Percentiles rank a stretch among this genome's conserved stretches.
Evolutionary conservation across 1,139 yeast genomes (phyloP).

Genomic region (Blastobotrys indianensis): DNA sequence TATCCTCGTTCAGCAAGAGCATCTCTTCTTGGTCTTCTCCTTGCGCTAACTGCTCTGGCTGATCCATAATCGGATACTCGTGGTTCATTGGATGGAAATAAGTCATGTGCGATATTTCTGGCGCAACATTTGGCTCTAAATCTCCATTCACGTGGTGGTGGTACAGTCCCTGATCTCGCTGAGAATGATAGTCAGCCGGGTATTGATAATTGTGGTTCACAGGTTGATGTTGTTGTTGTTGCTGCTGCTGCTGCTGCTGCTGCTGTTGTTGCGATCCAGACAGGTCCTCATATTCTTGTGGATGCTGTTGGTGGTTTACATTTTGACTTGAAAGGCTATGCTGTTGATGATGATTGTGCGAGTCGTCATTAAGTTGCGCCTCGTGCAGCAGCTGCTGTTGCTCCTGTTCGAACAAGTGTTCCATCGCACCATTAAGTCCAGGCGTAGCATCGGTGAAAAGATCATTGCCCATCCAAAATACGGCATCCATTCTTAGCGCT

Average conservation of each 20-base stretch:
- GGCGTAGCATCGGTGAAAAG: slow-evolving; percentile 17
- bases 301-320: slow-evolving; percentile 3
- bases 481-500: slow-evolving; percentile 32
- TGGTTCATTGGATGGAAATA: slow-evolving; percentile 4
- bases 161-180: not conserved
- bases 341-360: not conserved
- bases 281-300: not conserved
- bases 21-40: slow-evolving; percentile 15
- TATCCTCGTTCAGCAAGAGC: slow-evolving; percentile 25
- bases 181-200: not conserved
- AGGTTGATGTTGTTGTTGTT: slow-evolving; percentile 4
- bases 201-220: slow-evolving; percentile 6
- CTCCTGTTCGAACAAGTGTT: slow-evolving; percentile 7
- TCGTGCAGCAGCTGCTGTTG: not conserved
- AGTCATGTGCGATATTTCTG: slow-evolving; percentile 1
- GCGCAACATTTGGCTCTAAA: not conserved
- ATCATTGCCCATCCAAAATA: slow-evolving; percentile 30
- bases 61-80: slow-evolving; percentile 2
- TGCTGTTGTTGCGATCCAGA: not conserved
- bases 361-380: not conserved
- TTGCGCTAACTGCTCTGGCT: not conserved
- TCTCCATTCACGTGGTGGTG: not conserved
- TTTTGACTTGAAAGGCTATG: not conserved
- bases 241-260: slow-evolving; percentile 2
- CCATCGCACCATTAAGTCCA: slow-evolving; percentile 13